phyloP scores from a whole-genome alignment of 2,329 filamentous ascomycete genomes.

The Chaetomiaceae sp. region DNA sequence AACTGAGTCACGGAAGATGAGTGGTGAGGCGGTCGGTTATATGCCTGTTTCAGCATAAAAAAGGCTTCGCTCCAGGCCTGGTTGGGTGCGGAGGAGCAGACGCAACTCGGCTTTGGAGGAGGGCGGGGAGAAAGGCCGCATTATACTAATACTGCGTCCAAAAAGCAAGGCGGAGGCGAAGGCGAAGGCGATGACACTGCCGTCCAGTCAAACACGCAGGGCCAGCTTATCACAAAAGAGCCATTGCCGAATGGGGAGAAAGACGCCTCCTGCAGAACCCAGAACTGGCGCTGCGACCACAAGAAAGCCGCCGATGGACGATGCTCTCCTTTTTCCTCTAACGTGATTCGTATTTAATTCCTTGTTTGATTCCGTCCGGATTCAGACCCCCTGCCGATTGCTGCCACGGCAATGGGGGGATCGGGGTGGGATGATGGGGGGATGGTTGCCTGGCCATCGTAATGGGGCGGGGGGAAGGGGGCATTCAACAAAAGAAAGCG shows the following conservation, averaged over 20 bases:
- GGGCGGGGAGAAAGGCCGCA: background rate
- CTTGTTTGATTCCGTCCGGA: conserved; percentile 22
- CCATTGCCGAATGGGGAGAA: conserved; percentile 18
- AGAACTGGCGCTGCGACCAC: conserved; percentile 3
- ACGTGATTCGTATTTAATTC: conserved; percentile 12
- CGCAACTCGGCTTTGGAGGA: conserved; percentile 1
- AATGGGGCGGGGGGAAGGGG: conserved; percentile 9
- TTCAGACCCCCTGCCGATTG: conserved; percentile 9
- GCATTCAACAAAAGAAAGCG: conserved; percentile 22
- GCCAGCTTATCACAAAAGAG: background rate
- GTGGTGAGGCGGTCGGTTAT: conserved; percentile 38
- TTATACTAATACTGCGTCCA: background rate
- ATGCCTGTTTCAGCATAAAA: conserved; percentile 30
- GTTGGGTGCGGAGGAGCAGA: background rate
- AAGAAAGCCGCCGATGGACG: conserved; percentile 14
- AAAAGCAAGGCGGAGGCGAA: conserved; percentile 10
- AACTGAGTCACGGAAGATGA: conserved; percentile 39
- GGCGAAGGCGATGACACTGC: background rate
- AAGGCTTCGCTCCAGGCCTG: conserved; percentile 5
- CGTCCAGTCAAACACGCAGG: conserved; percentile 10
- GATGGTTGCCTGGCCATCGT: conserved; percentile 24
- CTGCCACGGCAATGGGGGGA: conserved; percentile 19
- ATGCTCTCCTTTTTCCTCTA: conserved; percentile 8
- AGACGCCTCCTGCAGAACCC: conserved; percentile 12
- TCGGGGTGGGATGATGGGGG: too few relatives aligned